Base-by-base conservation (phyloP, 2,329 filamentous ascomycete species). In the Pseudogymnoascus sp. region DNA sequence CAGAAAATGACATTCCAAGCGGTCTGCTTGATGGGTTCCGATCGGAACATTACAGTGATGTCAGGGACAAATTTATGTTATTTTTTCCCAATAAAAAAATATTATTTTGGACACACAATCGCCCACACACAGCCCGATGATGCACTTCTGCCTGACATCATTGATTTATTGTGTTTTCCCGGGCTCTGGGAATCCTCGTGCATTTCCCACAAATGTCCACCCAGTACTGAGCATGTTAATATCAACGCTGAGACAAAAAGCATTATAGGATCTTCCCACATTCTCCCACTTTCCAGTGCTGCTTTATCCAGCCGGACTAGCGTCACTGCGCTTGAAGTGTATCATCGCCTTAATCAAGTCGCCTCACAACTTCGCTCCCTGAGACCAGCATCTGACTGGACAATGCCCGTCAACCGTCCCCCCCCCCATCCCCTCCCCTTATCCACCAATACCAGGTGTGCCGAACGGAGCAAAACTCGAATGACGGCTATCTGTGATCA, bases 91-190 rank as follows among this genome's bases (percentile, higher is more conserved):
- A 62, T 13, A 62, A 64, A 63, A 63, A 64, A 62, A 61, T 63
- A 61, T 24, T 62, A 24, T 62, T 61, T 62, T 62, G 59, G 67
- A 66, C 69, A 66, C 71, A 67, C 68, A 64, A 64, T 68, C 79
- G 81, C 50, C 80, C 79, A 63, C 62, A 44, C 33, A 63, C 26
- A 74, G 76, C 74, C 66, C 70, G 73, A 71, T 73, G 19, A 63
- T 78, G 77, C 77, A 79, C 73, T 75, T 76, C 75, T 79, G 77
- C 77, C 77, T 77, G 76, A 79, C 76, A 38, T 61, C 33, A 37
- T 61, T 37, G 31, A 37, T 44, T 42, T 37, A 47, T 53, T 29
- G 16, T 56, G 50, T 56, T 33, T 56, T 56, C 50, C 50, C 10
- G 29, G 50, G 29, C n/a, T n/a, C 16, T 31, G 50, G 29, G 26